Conservation (phyloP, 2,329 filamentous ascomycete species). For the Elsinoe perseae region DNA sequence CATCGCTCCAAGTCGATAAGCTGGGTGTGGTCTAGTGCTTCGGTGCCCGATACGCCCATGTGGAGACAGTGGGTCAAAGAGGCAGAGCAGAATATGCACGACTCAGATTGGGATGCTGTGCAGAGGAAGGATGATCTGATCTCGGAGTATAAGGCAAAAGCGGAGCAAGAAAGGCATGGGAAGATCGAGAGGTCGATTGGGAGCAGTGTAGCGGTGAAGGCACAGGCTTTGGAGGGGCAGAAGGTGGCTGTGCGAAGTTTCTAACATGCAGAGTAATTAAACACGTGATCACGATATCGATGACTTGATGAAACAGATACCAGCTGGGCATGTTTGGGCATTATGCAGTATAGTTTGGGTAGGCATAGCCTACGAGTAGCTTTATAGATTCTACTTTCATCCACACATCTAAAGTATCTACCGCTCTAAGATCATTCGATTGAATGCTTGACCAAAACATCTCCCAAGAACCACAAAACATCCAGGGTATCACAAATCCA, state of each 20-base stretch:
- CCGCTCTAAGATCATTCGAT: neutral
- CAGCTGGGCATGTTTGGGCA: neutral
- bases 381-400: neutral
- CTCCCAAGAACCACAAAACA: neutral
- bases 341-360: neutral
- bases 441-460: neutral
- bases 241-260: conserved; percentile 5
- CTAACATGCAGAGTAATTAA: neutral
- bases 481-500: conserved; percentile 10
- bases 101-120: conserved; percentile 9
- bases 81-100: conserved; percentile 2
- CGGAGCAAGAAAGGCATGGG: neutral
- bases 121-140: neutral
- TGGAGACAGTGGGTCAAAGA: conserved; percentile 9
- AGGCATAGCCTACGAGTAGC: neutral
- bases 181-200: neutral
- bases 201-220: neutral
- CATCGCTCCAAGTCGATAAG: neutral
- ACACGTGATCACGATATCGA: neutral
- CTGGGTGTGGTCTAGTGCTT: conserved; percentile 1
- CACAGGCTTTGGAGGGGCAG: neutral
- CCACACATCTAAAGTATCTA: neutral
- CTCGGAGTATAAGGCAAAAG: neutral
- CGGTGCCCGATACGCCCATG: neutral
- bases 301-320: neutral